Base-by-base conservation (phyloP, 495 filamentous ascomycete genomes). In the Aspergillus ostianus region DNA sequence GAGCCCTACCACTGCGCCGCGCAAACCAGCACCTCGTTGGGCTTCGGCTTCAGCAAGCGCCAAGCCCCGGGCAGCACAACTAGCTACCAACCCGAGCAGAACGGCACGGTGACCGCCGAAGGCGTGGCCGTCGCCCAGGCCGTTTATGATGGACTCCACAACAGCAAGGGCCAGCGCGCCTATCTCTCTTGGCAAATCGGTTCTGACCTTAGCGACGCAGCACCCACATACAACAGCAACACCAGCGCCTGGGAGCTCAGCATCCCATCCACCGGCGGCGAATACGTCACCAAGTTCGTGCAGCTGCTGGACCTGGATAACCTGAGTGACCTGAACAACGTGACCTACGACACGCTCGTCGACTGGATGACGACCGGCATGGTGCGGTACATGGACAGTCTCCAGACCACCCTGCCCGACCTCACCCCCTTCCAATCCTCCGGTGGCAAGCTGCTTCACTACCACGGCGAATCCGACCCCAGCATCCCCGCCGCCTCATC, bases 401-500 rank as follows among this genome's bases (percentile, higher is more conserved):
- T 72, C 47, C 70, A 72, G 55, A 70, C 70, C 23, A 70, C 71
- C 7, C 72, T 73, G 63, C 77, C 80, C 6, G 81, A 85, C 47
- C 64, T 84, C 2, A 71, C 65, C 0, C 49, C 65, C 0, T 82
- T 78, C 62, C 71, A 77, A 23, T 41, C 66, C 9, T 59, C 66
- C 3, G 80, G 81, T 12, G 79, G 78, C 9, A 84, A 84, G 64
- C 53, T 74, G 4, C 56, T 85, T 15, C 79, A 79, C 62, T 77
- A 74, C 61, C 82, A 85, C 63, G 82, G 82, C 15, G 81, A 84
- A 65, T 72, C 76, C 0, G 82, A 84, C 64, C 66, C 68, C 46
- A 67, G 64, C 32, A 74, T 85, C 56, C 80, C 81, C 17, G 66
- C 80, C 7, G 78, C 62, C 36, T 78, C 75, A 3, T 83, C 80